Evolutionary conservation across 345 rosid species (phyloP), one percentile per base, ranked within the genome.

Genomic region (Lagerstroemia speciosa): DNA sequence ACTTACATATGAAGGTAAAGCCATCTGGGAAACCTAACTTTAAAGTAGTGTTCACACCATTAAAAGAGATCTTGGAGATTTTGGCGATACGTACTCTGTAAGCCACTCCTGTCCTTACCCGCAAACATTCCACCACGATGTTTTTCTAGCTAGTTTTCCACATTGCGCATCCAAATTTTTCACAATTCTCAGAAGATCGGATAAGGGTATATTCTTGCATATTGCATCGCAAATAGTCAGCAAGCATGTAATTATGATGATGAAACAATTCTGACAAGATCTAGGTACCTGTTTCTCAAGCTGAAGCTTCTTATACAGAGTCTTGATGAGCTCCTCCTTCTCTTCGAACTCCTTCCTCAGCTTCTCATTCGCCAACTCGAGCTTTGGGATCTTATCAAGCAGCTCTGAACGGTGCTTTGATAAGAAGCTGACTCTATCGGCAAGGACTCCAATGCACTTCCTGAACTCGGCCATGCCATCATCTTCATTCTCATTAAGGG

Each of bases 241-340:
- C n/a, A n/a, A n/a, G n/a, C n/a, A n/a, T n/a, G n/a, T n/a, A n/a
- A n/a, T 0, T 15, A 1, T 8, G 22, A 12, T 5, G 22, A 29
- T 61, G 36, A 33, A n/a, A 61, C 33, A 67, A 52, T 16, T 45
- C 27, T 50, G 27, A 34, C 58, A 30, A 14, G 71, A 38, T 43
- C 27, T 45, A 69, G 41, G 17, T 78, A 95, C 99, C 99, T 92
- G 99, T 81, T 92, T 92, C 85, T 89, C 98, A 68, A 82, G 89
- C 79, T 89, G 98, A 78, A 83, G 98, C 80, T 92, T 95, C 31
- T 87, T 77, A 74, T 83, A 90, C 74, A 92, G 68, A n/a, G 91
- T 85, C 76, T 88, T 83, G 66, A 86, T 84, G 65, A 87, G 82
- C 80, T 90, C 94, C 69, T 86, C 85, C 82, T 92, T 92, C 69